phyloP scores from a whole-genome alignment of 495 filamentous ascomycete species.

The Cenococcum geophilum region DNA sequence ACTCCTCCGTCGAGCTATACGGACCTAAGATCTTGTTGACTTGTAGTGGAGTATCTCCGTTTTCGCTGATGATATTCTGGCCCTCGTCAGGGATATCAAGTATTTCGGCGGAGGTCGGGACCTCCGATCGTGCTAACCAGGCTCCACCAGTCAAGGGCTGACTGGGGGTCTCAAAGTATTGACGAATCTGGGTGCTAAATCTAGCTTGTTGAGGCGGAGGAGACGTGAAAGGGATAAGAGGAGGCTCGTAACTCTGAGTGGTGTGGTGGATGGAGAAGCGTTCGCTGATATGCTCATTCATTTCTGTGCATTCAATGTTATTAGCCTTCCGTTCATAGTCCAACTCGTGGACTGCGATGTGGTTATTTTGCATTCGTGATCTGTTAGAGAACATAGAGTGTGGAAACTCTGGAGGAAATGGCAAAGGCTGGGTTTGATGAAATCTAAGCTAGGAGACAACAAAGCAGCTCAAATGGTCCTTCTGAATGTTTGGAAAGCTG shows the following conservation, averaged over 20 bases:
- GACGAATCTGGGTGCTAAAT: slow-evolving; percentile 19
- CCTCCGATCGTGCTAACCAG: slow-evolving; percentile 33
- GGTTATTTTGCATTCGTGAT: neutral
- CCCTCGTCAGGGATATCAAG: slow-evolving; percentile 23
- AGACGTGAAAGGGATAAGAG: neutral
- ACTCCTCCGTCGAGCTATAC: slow-evolving; percentile 37
- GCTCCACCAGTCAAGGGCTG: slow-evolving; percentile 19
- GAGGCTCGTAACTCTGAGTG: neutral
- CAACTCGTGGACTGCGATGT: too few species aligned
- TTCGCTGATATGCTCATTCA: slow-evolving; percentile 26
- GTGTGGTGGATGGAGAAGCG: slow-evolving; percentile 10
- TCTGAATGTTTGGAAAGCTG: too few species aligned
- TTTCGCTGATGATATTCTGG: too few species aligned
- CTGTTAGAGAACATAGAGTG: neutral
- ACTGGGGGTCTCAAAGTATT: slow-evolving; percentile 30
- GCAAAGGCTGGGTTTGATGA: too few species aligned
- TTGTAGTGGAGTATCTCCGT: neutral
- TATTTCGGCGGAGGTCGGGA: slow-evolving; percentile 33
- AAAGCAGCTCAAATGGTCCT: too few species aligned
- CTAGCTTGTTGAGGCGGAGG: neutral
- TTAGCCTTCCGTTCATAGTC: neutral
- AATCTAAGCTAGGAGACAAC: too few species aligned
- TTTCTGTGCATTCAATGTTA: neutral
- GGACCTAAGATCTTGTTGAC: slow-evolving; percentile 39
- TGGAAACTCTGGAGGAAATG: too few species aligned